A percentile compares a stretch with the other conserved stretches of the same genome.
These are phyloP conservation scores for Nicotiana benthamiana DNA, from an alignment of 257 asterid species.

Conservation along the genomic window DNA sequence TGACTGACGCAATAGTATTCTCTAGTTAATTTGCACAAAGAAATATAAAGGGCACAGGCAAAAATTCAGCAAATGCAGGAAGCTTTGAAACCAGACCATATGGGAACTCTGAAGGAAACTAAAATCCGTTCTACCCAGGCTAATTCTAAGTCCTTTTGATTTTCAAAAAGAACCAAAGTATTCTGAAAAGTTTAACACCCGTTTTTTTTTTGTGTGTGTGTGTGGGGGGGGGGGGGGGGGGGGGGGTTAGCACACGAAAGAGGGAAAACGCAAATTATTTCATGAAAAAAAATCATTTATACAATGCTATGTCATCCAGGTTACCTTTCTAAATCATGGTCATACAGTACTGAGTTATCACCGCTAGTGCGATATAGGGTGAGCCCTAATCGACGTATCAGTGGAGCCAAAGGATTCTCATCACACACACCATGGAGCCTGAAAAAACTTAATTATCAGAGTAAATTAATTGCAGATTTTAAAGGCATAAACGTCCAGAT, in stretches of 20 bases:
- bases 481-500: not conserved
- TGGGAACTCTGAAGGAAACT: not conserved
- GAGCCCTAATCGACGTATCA: conserved; percentile 85
- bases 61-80: not conserved
- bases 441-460: conserved; percentile 5
- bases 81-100: not conserved
- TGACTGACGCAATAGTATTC: not conserved
- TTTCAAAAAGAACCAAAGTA: not conserved
- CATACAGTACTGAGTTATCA: conserved; percentile 85
- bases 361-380: conserved; percentile 89
- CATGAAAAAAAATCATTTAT: not conserved
- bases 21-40: not conserved
- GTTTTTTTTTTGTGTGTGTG: no score
- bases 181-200: not conserved
- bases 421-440: conserved; percentile 99
- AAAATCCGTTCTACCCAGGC: not conserved
- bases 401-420: conserved; percentile 96
- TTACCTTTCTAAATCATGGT: conserved; percentile 96
- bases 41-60: not conserved
- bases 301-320: not conserved
- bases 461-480: not conserved
- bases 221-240: no score
- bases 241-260: not conserved
- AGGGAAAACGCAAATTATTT: not conserved
- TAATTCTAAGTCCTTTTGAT: not conserved